These are phyloP conservation scores for Linum usitatissimum DNA, from an alignment of 345 rosid species.

Conservation along the genomic window DNA sequence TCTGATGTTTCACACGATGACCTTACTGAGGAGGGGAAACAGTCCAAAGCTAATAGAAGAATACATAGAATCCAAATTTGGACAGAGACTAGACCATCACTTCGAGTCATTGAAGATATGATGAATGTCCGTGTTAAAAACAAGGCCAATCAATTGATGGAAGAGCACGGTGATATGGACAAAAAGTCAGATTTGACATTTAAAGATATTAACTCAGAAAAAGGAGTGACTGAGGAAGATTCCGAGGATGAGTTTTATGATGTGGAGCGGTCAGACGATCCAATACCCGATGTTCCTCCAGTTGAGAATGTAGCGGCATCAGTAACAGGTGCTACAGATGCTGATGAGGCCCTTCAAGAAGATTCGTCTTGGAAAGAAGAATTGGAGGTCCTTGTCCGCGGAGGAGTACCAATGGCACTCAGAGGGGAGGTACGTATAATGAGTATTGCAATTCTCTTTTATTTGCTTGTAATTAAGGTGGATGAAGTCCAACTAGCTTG, in stretches of 20 bases:
- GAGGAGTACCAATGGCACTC: constrained; percentile 97
- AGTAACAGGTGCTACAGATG: constrained; percentile 24
- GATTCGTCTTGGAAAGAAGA: constrained; percentile 78
- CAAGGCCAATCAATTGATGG: constrained; percentile 35
- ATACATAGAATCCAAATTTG: constrained; percentile 55
- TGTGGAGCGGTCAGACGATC: constrained; percentile 70
- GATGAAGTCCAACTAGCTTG: constrained; percentile 15
- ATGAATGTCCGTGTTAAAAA: constrained; percentile 73
- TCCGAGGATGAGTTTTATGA: constrained; percentile 98
- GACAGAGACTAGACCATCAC: constrained; percentile 73
- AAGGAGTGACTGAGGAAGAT: constrained; percentile 78
- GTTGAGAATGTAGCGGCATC: constrained; percentile 38
- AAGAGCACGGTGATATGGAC: constrained; percentile 31
- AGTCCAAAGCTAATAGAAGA: constrained; percentile 24
- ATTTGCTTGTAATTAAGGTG: not conserved
- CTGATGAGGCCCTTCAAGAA: constrained; percentile 28
- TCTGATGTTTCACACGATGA: constrained; percentile 29
- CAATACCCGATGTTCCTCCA: constrained; percentile 47
- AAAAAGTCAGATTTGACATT: constrained; percentile 32
- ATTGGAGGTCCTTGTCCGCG: constrained; percentile 91
- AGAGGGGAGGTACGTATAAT: constrained; percentile 76
- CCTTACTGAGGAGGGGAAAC: constrained; percentile 25
- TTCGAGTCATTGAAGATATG: constrained; percentile 66
- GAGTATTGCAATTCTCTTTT: constrained; percentile 8
- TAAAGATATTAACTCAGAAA: constrained; percentile 48